Evolutionary conservation across 2,329 filamentous ascomycete species (phyloP).

Genomic region (Penicillium sclerotiorum): DNA sequence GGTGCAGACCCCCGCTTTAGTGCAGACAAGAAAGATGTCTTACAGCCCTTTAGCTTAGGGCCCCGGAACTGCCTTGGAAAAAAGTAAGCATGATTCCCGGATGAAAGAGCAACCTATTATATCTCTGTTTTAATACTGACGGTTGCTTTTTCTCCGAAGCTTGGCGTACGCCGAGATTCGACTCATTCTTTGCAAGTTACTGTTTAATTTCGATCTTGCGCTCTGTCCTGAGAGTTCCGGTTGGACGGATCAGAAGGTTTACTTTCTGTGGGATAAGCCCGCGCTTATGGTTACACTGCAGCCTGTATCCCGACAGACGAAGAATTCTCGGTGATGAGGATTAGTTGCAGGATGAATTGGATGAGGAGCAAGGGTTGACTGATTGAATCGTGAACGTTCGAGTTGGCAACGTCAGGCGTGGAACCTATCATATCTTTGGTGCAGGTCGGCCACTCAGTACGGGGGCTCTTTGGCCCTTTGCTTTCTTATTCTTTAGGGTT

Average conservation of each 20-base stretch:
- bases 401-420: no score
- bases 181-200: constrained; percentile 28
- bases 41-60: constrained; percentile 41
- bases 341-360: no score
- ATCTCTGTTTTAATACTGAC: background rate
- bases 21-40: constrained; percentile 25
- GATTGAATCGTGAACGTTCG: no score
- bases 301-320: constrained; percentile 8
- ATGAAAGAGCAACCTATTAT: background rate
- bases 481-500: no score
- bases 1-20: constrained; percentile 16
- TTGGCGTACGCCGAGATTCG: constrained; percentile 31
- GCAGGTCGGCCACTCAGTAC: no score
- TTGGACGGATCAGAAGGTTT: constrained; percentile 27
- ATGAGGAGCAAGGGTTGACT: no score
- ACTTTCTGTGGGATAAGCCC: constrained; percentile 32
- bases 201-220: constrained; percentile 29
- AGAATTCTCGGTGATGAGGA: no score
- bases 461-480: no score
- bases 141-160: constrained; percentile 3
- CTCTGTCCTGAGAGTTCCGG: constrained; percentile 16
- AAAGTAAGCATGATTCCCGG: constrained; percentile 13
- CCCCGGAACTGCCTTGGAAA: constrained; percentile 41
- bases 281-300: constrained; percentile 22
- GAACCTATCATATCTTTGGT: no score